A percentile compares a stretch with the other conserved stretches of the same genome.
phyloP scores from a whole-genome alignment of 371 early-diverging fungal genomes.

The Rhizomucor miehei region DNA sequence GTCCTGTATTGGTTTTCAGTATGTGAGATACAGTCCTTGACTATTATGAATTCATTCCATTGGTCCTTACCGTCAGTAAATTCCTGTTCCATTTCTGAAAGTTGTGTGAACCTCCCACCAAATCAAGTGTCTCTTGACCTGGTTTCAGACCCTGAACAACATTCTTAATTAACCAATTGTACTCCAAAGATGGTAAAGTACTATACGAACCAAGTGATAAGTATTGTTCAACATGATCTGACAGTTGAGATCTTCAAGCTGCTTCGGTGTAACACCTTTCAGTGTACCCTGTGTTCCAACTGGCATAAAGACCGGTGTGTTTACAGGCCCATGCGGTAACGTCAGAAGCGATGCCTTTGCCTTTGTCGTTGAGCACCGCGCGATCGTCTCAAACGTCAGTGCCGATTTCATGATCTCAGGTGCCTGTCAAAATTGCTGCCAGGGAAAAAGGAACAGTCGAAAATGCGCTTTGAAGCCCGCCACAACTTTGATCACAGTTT shows the following conservation, averaged over 20 bases:
- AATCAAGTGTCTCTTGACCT: constrained; percentile 78
- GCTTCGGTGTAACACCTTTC: constrained; percentile 83
- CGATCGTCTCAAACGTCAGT: constrained; percentile 66
- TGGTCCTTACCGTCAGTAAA: constrained; percentile 70
- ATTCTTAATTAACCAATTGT: neutral
- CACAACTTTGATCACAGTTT: too few species aligned
- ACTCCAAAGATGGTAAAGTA: neutral
- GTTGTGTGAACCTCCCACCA: constrained; percentile 78
- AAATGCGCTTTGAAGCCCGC: too few species aligned
- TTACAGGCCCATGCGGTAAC: constrained; percentile 83
- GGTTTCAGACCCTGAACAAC: constrained; percentile 46
- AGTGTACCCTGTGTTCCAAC: constrained; percentile 97
- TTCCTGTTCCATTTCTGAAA: constrained; percentile 90
- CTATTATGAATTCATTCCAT: too few species aligned
- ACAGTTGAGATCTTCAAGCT: constrained; percentile 81
- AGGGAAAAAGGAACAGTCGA: too few species aligned
- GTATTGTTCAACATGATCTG: constrained; percentile 94
- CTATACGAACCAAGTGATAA: constrained; percentile 73
- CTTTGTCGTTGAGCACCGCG: constrained; percentile 88
- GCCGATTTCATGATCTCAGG: constrained; percentile 49
- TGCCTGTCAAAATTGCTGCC: too few species aligned
- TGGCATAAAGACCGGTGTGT: constrained; percentile 96
- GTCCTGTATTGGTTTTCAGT: too few species aligned
- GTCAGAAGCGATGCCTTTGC: constrained; percentile 79
- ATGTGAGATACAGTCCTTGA: too few species aligned